Base-by-base conservation (phyloP, 352 stramenopile genomes). In the Phytophthora ramorum region DNA sequence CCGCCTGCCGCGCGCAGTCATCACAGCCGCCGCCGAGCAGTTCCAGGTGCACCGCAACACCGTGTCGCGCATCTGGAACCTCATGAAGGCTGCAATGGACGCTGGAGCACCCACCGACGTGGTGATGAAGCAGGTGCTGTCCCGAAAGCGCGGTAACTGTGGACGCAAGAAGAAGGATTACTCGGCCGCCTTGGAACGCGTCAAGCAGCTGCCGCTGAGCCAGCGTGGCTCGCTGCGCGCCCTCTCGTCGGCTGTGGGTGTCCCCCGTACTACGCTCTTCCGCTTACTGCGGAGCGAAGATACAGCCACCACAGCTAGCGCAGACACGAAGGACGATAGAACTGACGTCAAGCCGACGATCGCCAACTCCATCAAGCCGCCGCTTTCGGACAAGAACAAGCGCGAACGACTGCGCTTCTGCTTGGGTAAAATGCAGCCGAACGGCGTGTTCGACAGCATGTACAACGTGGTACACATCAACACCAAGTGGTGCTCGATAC, bases 11-110 rank as follows among this genome's bases (percentile, higher is more conserved):
- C 66, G 72, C 48, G 59, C 73, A 35, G 67, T 76, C 32, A 69
- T 81, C 50, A 50, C 70, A 8, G 66, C 72, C 13, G 70, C 70
- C n/a, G 73, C 70, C 13, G 66, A 75, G 17, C 63, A 59, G 41
- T 81, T 76, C 19, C 48, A 74, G n/a, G 73, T 81, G 35, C 73
- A 81, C 41, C 70, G 73, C 54, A 81, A 81, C 44, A 81, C 73
- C 3, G 73, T 76, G 19, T 81, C 73, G 22, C 73, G 73, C 20
- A 74, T 79, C 41, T 81, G 73, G 73, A 75, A 72, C 22, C 59
- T 66, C 37, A 77, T 81, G 69, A 81, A 77, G 51, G 38, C 48
- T 4, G 54, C 66, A 13, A 58, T 76, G 14, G 66, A 71, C 20
- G 32, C 41, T 12, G 70, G 49, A 30, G 54, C 57, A 0, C 48